Percentiles rank a stretch among this genome's conserved stretches.
These are phyloP conservation scores for Collybiopsis luxurians DNA, from an alignment of 768 basidiomycete species.

Conservation along the genomic window DNA sequence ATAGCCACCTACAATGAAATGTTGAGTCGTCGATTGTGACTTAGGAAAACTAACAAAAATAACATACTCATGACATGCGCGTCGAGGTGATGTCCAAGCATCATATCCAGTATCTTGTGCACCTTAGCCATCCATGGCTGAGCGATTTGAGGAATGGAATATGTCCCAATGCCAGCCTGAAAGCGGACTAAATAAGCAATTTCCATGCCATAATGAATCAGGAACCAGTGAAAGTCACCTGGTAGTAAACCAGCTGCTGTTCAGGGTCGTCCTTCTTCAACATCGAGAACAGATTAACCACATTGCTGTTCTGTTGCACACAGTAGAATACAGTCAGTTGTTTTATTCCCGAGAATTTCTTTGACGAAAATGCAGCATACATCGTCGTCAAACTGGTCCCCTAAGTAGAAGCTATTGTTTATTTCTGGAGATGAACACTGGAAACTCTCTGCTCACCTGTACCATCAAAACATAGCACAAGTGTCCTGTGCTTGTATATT, in stretches of 20 bases:
- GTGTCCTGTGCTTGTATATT: slow-evolving; percentile 13
- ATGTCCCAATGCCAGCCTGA: slow-evolving; percentile 60
- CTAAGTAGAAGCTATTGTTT: background rate
- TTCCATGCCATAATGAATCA: slow-evolving; percentile 35
- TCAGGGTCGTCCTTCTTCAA: too few relatives aligned
- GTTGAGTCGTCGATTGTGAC: background rate
- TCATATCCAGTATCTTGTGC: slow-evolving; percentile 28
- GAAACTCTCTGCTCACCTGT: background rate
- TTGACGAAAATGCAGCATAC: background rate
- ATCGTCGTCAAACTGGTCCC: background rate
- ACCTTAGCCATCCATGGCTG: slow-evolving; percentile 39
- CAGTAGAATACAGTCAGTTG: background rate
- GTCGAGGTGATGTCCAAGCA: slow-evolving; percentile 45
- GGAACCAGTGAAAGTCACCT: slow-evolving; percentile 28
- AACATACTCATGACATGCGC: slow-evolving; percentile 53
- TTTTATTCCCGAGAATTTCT: background rate
- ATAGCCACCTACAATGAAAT: slow-evolving; percentile 42
- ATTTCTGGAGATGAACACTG: background rate
- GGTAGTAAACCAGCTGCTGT: too few relatives aligned
- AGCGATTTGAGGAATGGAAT: slow-evolving; percentile 47
- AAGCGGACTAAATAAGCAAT: slow-evolving; percentile 19
- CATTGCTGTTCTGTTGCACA: slow-evolving; percentile 20
- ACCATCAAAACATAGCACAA: background rate
- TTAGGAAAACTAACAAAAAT: background rate
- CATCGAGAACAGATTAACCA: too few relatives aligned